Conservation (phyloP, 306 rosid genomes). For the Quercus robur region DNA sequence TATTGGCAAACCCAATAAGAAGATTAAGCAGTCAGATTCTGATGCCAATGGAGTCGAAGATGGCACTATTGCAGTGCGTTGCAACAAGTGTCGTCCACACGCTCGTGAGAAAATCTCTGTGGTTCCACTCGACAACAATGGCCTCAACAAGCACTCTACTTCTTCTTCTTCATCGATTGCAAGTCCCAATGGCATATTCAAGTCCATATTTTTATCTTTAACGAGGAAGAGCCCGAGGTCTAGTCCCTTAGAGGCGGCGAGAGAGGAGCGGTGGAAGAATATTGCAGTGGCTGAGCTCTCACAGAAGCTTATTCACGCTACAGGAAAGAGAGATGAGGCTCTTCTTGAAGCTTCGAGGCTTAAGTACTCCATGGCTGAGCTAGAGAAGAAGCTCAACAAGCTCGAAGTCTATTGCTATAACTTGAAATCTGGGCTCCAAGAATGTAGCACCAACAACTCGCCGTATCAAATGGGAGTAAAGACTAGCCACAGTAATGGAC, state of each 20-base stretch:
- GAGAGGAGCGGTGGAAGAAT: slow-evolving; percentile 80
- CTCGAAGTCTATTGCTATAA: slow-evolving; percentile 74
- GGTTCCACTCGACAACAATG: slow-evolving; percentile 58
- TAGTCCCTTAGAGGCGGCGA: slow-evolving; percentile 13
- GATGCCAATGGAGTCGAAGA: slow-evolving; percentile 12
- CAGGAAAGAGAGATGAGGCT: slow-evolving; percentile 77
- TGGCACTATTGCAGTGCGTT: slow-evolving; percentile 61
- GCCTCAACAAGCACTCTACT: slow-evolving; percentile 14
- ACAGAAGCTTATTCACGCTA: slow-evolving; percentile 71
- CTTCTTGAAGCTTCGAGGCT: slow-evolving; percentile 73
- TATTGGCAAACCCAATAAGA: slow-evolving; percentile 38
- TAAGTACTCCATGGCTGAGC: slow-evolving; percentile 70
- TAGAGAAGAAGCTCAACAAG: slow-evolving; percentile 90
- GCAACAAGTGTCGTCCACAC: slow-evolving; percentile 87
- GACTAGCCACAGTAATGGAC: slow-evolving; percentile 17
- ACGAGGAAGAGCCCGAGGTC: slow-evolving; percentile 72
- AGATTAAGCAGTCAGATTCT: slow-evolving; percentile 35
- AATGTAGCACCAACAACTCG: slow-evolving; percentile 44
- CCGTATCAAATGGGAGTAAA: slow-evolving; percentile 2
- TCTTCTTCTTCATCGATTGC: slow-evolving; percentile 42
- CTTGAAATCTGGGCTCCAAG: slow-evolving; percentile 75
- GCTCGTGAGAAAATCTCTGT: slow-evolving; percentile 81
- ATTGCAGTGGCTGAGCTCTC: slow-evolving; percentile 80
- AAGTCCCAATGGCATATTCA: slow-evolving; percentile 75
- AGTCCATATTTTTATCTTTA: slow-evolving; percentile 61